A percentile compares a stretch with the other conserved stretches of the same genome.
These are phyloP conservation scores for Ashbya aceris DNA, from an alignment of 1,139 yeast genomes.

Conservation along the genomic window DNA sequence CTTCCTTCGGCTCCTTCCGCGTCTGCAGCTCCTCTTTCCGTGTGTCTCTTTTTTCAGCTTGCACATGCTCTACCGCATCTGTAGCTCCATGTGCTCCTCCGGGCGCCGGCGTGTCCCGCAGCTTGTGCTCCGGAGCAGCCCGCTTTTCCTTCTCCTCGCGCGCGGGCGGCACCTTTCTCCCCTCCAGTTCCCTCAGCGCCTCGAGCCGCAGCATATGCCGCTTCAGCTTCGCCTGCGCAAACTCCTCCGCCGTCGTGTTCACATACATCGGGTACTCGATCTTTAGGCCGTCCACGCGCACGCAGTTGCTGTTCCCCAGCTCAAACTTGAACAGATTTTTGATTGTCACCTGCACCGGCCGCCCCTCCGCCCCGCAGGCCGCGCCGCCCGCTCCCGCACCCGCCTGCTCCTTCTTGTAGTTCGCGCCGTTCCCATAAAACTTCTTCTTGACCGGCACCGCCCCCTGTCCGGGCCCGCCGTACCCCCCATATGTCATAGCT, in stretches of 20 bases:
- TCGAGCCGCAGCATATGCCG: conserved; percentile 16
- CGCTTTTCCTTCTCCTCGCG: background rate
- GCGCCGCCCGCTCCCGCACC: conserved; percentile 2
- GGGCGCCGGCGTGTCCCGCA: background rate
- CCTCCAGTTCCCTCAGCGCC: conserved; percentile 7
- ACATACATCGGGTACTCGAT: conserved; percentile 24
- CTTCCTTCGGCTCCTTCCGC: background rate
- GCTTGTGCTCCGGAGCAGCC: background rate
- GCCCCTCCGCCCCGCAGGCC: conserved; percentile 2
- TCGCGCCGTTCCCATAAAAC: conserved; percentile 10
- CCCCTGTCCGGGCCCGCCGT: conserved; percentile 4
- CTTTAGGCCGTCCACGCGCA: conserved; percentile 11
- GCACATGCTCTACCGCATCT: background rate
- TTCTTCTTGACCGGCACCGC: conserved; percentile 12
- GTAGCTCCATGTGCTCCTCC: background rate
- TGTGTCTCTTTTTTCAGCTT: background rate
- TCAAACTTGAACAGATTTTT: conserved; percentile 24
- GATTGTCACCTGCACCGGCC: conserved; percentile 14
- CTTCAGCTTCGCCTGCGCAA: conserved; percentile 18
- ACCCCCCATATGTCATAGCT: conserved; percentile 2
- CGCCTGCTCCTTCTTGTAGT: conserved; percentile 4
- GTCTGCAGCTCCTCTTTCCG: background rate
- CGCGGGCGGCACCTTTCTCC: background rate
- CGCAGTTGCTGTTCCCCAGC: conserved; percentile 18
- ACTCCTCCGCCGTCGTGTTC: conserved; percentile 24